Conservation (phyloP, 2,329 filamentous ascomycete genomes). For the Aspergillaceae sp. region DNA sequence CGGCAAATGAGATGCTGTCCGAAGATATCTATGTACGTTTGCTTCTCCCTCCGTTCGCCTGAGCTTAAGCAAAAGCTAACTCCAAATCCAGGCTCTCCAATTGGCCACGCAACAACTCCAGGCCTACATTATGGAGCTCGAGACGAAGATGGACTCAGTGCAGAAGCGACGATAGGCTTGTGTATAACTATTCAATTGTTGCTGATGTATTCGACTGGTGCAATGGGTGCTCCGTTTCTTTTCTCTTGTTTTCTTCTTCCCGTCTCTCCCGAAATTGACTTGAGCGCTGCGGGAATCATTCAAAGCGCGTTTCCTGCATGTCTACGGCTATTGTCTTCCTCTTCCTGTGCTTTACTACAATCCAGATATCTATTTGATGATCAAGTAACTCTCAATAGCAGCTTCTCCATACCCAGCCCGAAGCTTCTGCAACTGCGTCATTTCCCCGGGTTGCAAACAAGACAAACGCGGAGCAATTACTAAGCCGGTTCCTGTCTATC, state of each 20-base stretch:
- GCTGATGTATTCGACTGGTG: too few relatives aligned
- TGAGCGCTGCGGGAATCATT: background rate
- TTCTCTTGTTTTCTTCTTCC: slow-evolving; percentile 5
- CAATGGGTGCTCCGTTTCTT: background rate
- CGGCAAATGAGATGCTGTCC: slow-evolving; percentile 83
- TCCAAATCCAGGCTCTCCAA: slow-evolving; percentile 62
- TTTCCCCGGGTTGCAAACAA: slow-evolving; percentile 11
- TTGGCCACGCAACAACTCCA: slow-evolving; percentile 77
- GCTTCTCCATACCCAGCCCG: background rate
- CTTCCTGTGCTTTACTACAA: too few relatives aligned
- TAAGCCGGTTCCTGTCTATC: background rate
- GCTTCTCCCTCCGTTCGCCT: background rate
- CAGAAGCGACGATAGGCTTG: slow-evolving; percentile 56
- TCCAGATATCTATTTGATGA: background rate
- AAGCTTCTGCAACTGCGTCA: slow-evolving; percentile 3
- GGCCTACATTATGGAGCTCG: slow-evolving; percentile 70
- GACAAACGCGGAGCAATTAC: slow-evolving; percentile 6
- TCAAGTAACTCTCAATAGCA: background rate
- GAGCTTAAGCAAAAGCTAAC: background rate
- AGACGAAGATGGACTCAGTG: slow-evolving; percentile 64
- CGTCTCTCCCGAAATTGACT: background rate
- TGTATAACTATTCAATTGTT: background rate
- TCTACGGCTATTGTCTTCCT: too few relatives aligned
- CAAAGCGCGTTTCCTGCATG: background rate
- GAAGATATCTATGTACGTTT: slow-evolving; percentile 89